Base-by-base conservation (phyloP, 2,329 filamentous ascomycete species). In the Pseudogymnoascus sp. region DNA sequence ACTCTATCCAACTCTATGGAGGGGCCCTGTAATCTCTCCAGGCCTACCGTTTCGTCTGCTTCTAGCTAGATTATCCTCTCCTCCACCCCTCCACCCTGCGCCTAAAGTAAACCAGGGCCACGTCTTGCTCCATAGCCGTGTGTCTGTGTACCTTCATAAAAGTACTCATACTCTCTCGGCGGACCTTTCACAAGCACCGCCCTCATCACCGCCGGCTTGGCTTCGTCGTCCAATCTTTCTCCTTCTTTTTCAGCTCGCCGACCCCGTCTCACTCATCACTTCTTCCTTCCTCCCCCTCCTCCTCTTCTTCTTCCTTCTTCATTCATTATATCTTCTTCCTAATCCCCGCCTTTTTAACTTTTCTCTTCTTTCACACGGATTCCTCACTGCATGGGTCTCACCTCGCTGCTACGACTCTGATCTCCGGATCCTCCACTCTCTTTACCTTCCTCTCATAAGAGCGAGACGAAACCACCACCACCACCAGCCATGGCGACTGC, bases 221-320 rank as follows among this genome's bases (percentile, higher is more conserved):
- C 49, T 12, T 56, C 49, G 28, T 56, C 49, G 28, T 56, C 49
- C 49, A 56, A 56, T 56, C 25, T 56, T 56, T 56, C 49, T 56
- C 49, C 49, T 56, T 56, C 49, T 56, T 56, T 56, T 56, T 34
- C 49, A 34, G 49, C 49, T 56, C 49, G 49, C 49, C 49, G 49
- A 56, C 49, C 49, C 49, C 49, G 8, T 56, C 49, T 34, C 49
- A 56, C 49, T 31, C 46, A 31, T 56, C 7, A 12, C 31, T 31
- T 9, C 25, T 31, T 11, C 25, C 11, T 25, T 25, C 25, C 16
- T 14, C 46, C 14, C 14, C 25, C 25, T 28, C 46, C 46, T 56
- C 1, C 11, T 56, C 28, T 34, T 56, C n/a, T 56, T 34, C 49
- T 34, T 34, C n/a, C 46, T 18, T 53, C n/a, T 28, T 28, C 12